phyloP scores from a whole-genome alignment of 2,329 filamentous ascomycete genomes.

The Colletotrichum costaricense region DNA sequence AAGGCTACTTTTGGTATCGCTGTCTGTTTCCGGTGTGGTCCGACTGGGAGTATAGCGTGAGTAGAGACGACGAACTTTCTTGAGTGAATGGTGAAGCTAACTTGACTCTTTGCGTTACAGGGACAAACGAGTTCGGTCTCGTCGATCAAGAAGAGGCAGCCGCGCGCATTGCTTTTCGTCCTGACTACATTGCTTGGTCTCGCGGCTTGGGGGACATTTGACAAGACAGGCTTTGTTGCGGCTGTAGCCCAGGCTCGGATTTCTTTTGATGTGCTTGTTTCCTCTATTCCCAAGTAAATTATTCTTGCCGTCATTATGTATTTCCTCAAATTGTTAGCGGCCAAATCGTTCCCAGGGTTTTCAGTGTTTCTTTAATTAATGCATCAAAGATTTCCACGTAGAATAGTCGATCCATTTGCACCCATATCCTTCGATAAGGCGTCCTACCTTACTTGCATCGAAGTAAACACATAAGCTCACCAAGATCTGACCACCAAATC shows the following conservation, averaged over 20 bases:
- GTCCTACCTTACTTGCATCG: not conserved
- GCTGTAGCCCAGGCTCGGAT: not conserved
- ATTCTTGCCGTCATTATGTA: not conserved
- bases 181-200: not conserved
- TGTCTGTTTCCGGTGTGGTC: conserved; percentile 48
- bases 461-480: not conserved
- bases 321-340: not conserved
- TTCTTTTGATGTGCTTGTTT: not conserved
- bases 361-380: not conserved
- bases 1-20: conserved; percentile 48
- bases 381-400: not conserved
- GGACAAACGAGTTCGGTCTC: not conserved
- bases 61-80: conserved; percentile 25
- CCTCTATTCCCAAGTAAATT: not conserved
- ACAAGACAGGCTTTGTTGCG: not conserved
- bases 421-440: not conserved
- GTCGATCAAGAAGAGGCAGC: not conserved
- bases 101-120: not conserved
- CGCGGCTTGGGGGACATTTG: not conserved
- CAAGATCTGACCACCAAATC: not conserved
- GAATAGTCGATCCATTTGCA: not conserved
- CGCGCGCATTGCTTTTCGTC: not conserved
- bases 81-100: not conserved
- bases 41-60: conserved; percentile 48
- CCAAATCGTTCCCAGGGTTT: not conserved